A percentile compares a stretch with the other conserved stretches of the same genome.
These are phyloP conservation scores for Lachnellula cervina DNA, from an alignment of 2,329 filamentous ascomycete species.

Conservation along the genomic window DNA sequence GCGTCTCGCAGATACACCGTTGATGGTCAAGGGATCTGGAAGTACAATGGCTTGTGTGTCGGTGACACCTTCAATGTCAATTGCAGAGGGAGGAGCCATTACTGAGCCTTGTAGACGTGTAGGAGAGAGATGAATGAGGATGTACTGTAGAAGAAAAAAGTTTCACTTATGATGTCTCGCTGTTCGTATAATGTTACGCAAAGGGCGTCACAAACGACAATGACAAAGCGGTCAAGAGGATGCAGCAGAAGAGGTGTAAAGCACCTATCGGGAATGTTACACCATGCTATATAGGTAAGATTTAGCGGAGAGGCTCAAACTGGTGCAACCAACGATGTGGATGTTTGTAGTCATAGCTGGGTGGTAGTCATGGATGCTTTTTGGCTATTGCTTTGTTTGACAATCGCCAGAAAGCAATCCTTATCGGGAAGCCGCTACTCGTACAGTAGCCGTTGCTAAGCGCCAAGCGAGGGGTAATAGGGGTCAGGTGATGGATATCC, in stretches of 20 bases:
- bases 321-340: too few species aligned
- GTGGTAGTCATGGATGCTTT: background rate
- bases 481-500: background rate
- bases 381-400: background rate
- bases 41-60: conserved; percentile 37
- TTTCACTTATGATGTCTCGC: background rate
- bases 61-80: conserved; percentile 35
- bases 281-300: too few species aligned
- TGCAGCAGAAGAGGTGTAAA: too few species aligned
- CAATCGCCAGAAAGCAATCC: too few species aligned
- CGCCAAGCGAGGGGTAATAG: background rate
- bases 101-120: conserved; percentile 1
- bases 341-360: background rate
- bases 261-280: too few species aligned
- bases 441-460: background rate
- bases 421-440: background rate
- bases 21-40: conserved; percentile 50
- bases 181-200: too few species aligned
- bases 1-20: conserved; percentile 63
- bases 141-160: background rate
- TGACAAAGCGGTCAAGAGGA: too few species aligned
- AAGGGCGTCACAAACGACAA: background rate
- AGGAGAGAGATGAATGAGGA: conserved; percentile 6
- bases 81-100: conserved; percentile 40
- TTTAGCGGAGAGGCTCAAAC: too few species aligned